phyloP scores from a whole-genome alignment of 371 early-diverging fungal genomes.

The Mortierella sp. region DNA sequence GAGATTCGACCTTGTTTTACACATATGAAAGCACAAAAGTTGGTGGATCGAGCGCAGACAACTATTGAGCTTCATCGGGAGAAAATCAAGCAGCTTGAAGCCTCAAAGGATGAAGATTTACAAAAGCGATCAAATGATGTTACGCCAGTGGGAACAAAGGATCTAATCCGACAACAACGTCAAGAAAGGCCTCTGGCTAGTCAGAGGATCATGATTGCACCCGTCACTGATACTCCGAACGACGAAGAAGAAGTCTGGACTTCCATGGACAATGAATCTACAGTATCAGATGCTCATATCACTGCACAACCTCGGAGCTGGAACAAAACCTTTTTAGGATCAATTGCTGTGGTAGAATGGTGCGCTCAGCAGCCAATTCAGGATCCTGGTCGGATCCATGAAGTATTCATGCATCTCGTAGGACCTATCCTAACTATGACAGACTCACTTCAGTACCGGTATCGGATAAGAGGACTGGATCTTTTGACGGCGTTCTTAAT shows the following conservation, averaged over 20 bases:
- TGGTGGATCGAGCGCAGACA: slow-evolving; percentile 28
- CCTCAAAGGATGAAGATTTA: not conserved
- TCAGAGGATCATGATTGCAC: slow-evolving; percentile 29
- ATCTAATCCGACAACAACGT: not conserved
- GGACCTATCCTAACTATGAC: slow-evolving; percentile 37
- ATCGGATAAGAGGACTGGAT: slow-evolving; percentile 37
- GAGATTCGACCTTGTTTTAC: slow-evolving; percentile 43
- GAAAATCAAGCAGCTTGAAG: slow-evolving; percentile 7
- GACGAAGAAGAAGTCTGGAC: slow-evolving; percentile 35
- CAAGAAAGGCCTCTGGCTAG: not conserved
- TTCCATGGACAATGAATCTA: slow-evolving; percentile 17
- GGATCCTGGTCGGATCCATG: slow-evolving; percentile 30
- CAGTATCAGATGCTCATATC: not conserved
- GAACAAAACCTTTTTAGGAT: slow-evolving; percentile 34
- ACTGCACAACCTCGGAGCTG: slow-evolving; percentile 18
- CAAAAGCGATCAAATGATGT: not conserved
- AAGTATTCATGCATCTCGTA: slow-evolving; percentile 47
- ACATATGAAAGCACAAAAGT: slow-evolving; percentile 35
- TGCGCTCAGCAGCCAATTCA: slow-evolving; percentile 48
- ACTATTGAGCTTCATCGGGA: slow-evolving; percentile 37
- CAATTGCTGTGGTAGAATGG: slow-evolving; percentile 45
- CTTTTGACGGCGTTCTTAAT: slow-evolving; percentile 33
- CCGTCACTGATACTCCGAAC: slow-evolving; percentile 41
- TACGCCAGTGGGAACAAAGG: not conserved
- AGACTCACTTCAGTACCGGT: slow-evolving; percentile 20